Evolutionary conservation across 345 rosid species (phyloP).

Genomic region (Acer saccharum): DNA sequence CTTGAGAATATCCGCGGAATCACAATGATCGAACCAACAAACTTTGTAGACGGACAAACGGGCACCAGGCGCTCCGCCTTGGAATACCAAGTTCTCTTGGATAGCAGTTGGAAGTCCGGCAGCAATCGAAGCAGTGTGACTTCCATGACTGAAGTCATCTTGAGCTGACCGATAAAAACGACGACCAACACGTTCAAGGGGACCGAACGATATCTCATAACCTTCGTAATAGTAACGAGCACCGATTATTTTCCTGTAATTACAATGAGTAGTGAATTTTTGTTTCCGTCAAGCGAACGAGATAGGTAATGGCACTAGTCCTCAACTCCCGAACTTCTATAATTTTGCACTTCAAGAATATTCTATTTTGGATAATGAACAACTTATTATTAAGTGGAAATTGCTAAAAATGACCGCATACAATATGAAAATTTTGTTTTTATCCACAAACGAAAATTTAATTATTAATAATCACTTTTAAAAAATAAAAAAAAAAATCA

Average conservation of each 20-base stretch:
- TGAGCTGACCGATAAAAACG: neutral
- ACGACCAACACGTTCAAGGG: neutral
- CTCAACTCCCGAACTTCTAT: too few species aligned
- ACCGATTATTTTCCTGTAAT: neutral
- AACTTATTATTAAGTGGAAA: too few species aligned
- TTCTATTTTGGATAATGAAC: too few species aligned
- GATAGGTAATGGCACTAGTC: too few species aligned
- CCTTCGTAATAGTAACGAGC: neutral
- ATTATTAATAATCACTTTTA: too few species aligned
- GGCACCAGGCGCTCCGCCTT: constrained; percentile 17
- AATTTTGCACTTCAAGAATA: too few species aligned
- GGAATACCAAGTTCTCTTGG: neutral
- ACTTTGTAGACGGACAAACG: constrained; percentile 15
- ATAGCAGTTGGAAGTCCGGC: neutral
- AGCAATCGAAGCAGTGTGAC: constrained; percentile 10
- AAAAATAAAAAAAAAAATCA: too few species aligned
- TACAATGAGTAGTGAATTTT: too few species aligned
- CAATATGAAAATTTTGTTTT: too few species aligned
- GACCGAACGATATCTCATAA: neutral
- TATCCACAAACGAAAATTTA: too few species aligned
- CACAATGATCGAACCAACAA: constrained; percentile 5
- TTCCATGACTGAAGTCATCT: constrained; percentile 15
- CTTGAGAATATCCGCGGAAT: neutral
- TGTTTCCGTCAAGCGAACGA: too few species aligned
- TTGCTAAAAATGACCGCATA: too few species aligned